These are phyloP conservation scores for Neurospora sp. DNA, from an alignment of 495 filamentous ascomycete genomes.

Conservation along the genomic window DNA sequence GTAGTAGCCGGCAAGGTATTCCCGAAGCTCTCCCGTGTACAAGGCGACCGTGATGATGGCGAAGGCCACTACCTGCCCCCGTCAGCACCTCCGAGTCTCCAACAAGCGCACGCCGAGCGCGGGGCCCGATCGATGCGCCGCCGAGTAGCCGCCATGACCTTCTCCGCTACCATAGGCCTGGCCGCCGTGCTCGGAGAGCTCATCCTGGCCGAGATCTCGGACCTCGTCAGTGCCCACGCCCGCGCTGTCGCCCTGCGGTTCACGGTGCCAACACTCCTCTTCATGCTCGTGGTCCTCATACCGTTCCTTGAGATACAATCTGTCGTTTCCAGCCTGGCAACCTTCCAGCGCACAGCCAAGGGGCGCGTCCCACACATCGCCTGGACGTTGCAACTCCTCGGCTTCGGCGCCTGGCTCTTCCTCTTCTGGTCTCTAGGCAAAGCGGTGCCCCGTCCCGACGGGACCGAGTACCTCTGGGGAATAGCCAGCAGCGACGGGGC, in stretches of 20 bases:
- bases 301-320: slow-evolving; percentile 63
- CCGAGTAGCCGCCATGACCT: slow-evolving; percentile 49
- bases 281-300: slow-evolving; percentile 56
- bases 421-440: slow-evolving; percentile 67
- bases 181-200: slow-evolving; percentile 64
- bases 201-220: slow-evolving; percentile 71
- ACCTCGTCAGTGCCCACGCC: slow-evolving; percentile 50
- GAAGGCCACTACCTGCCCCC: slow-evolving; percentile 44
- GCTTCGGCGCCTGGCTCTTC: slow-evolving; percentile 52
- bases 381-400: slow-evolving; percentile 47
- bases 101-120: slow-evolving; percentile 40
- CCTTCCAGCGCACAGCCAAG: slow-evolving; percentile 40
- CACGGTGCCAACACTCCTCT: slow-evolving; percentile 54
- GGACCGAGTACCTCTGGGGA: slow-evolving; percentile 1
- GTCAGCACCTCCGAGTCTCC: slow-evolving; percentile 38
- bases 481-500: background rate
- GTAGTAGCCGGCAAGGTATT: slow-evolving; percentile 53
- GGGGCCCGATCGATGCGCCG: slow-evolving; percentile 34
- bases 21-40: slow-evolving; percentile 48
- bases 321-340: slow-evolving; percentile 43
- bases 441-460: slow-evolving; percentile 35
- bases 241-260: slow-evolving; percentile 50
- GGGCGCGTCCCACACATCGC: slow-evolving; percentile 38
- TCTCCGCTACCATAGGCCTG: slow-evolving; percentile 61
- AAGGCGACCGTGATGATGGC: slow-evolving; percentile 29